Conservation (phyloP, 306 rosid species). For the Vachellia collinsii region DNA sequence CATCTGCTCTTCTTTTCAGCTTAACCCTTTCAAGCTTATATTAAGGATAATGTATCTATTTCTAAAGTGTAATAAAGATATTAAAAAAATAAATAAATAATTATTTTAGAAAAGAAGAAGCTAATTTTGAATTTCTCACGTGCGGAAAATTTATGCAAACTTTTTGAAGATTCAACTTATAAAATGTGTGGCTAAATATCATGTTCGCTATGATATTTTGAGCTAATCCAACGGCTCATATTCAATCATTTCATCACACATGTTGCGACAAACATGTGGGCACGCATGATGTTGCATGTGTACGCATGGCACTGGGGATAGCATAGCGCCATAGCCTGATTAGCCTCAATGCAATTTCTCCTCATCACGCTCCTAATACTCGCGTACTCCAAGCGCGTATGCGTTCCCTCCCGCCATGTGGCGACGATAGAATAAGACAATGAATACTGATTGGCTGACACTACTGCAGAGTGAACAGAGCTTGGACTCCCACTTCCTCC, state of each 20-base stretch:
- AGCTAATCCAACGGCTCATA: not conserved
- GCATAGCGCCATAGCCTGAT: no score
- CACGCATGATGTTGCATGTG: not conserved
- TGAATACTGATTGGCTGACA: not conserved
- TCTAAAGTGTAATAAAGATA: no score
- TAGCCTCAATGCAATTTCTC: not conserved
- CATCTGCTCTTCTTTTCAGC: no score
- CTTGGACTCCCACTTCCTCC: not conserved
- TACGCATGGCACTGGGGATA: not conserved
- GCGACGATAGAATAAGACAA: not conserved
- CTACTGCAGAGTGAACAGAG: not conserved
- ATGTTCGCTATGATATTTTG: not conserved
- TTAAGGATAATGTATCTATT: no score
- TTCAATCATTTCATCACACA: not conserved
- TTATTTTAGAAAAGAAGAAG: no score
- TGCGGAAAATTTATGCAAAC: not conserved
- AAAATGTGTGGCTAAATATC: not conserved
- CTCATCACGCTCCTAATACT: not conserved
- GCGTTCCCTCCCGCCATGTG: conserved; percentile 4
- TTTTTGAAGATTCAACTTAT: not conserved
- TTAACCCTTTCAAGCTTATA: no score
- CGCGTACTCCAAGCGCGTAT: not conserved
- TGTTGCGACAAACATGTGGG: not conserved
- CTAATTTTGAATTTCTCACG: not conserved
- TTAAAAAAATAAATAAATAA: not conserved